phyloP scores from a whole-genome alignment of 2,329 filamentous ascomycete genomes.

The Aspergillus sp. region DNA sequence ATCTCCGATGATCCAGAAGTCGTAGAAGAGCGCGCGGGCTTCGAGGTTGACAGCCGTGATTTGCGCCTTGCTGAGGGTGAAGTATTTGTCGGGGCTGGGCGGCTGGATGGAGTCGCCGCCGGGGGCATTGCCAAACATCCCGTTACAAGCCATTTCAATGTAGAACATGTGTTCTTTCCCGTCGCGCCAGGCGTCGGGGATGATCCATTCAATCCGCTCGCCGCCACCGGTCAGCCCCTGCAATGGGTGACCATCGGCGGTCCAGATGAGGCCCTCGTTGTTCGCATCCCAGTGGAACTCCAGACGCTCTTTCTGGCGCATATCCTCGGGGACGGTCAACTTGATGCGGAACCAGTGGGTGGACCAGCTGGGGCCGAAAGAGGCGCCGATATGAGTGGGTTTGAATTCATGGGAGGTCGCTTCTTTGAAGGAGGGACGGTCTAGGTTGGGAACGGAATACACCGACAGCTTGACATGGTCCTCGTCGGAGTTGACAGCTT shows the following conservation, averaged over 20 bases:
- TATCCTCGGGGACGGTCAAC: conserved; percentile 71
- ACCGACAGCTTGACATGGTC: conserved; percentile 81
- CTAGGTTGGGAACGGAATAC: conserved; percentile 76
- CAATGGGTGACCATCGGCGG: conserved; percentile 80
- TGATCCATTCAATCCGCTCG: conserved; percentile 86
- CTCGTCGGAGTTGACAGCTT: conserved; percentile 65
- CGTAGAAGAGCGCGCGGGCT: conserved; percentile 78
- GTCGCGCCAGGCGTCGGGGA: conserved; percentile 78
- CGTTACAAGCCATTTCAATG: conserved; percentile 97
- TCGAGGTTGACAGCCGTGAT: conserved; percentile 87
- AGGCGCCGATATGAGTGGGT: conserved; percentile 70
- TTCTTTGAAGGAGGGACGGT: conserved; percentile 82
- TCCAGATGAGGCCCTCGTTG: conserved; percentile 94
- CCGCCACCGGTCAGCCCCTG: conserved; percentile 90
- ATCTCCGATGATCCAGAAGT: conserved; percentile 94
- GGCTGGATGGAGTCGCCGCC: conserved; percentile 86
- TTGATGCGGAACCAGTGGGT: conserved; percentile 95
- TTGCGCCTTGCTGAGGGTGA: conserved; percentile 70
- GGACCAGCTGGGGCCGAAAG: conserved; percentile 92
- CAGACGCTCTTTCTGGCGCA: conserved; percentile 75
- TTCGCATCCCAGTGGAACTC: conserved; percentile 96
- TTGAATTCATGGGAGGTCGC: conserved; percentile 75
- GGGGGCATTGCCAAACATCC: conserved; percentile 93
- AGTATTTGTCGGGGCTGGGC: conserved; percentile 81
- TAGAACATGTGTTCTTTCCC: conserved; percentile 87